Evolutionary conservation across 2,329 filamentous ascomycete species (phyloP).

Genomic region (Sclerotiophoma versabilis): DNA sequence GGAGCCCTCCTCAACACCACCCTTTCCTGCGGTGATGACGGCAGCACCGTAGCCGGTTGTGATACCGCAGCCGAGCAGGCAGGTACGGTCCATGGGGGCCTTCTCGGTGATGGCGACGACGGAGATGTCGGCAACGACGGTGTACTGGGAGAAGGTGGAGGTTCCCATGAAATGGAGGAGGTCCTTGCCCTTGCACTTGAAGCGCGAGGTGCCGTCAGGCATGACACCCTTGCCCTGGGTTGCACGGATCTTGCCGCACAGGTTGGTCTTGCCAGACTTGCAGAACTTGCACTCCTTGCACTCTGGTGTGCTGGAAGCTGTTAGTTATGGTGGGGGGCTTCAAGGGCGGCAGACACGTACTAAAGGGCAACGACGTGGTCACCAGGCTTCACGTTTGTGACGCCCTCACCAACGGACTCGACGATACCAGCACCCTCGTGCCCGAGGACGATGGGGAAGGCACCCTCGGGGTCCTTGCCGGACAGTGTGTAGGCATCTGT

Average conservation of each 20-base stretch:
- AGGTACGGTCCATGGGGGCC: conserved; percentile 94
- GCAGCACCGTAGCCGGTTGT: conserved; percentile 98
- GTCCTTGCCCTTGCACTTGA: conserved; percentile 93
- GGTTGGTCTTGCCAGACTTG: conserved; percentile 98
- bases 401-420: conserved; percentile 79
- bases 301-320: conserved; percentile 78
- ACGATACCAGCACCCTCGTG: conserved; percentile 54
- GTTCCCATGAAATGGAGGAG: conserved; percentile 99
- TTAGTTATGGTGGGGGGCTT: conserved; percentile 22
- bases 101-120: conserved; percentile 91
- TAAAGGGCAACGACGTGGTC: conserved; percentile 74
- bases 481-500: conserved; percentile 73
- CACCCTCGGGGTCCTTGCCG: conserved; percentile 91
- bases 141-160: conserved; percentile 98
- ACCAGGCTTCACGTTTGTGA: conserved; percentile 91
- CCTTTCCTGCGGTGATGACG: conserved; percentile 80
- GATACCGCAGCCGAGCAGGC: conserved; percentile 95
- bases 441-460: conserved; percentile 53
- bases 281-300: conserved; percentile 99
- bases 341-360: conserved; percentile 36
- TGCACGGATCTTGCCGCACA: conserved; percentile 97
- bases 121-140: conserved; percentile 97
- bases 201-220: conserved; percentile 95
- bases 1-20: conserved; percentile 79
- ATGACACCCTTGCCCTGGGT: conserved; percentile 96